Evolutionary conservation across 345 rosid species (phyloP).

Genomic region (Citrus sinensis): DVS_A1.0 CM039165.1:31083001-31083500

Average conservation of each 20-base stretch:
- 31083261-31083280: neutral
- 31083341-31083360: neutral
- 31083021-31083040: slow-evolving; percentile 43
- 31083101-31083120: slow-evolving; percentile 48
- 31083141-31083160: slow-evolving; percentile 33
- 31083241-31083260: neutral
- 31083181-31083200: slow-evolving; percentile 28
- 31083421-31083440: neutral
- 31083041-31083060: slow-evolving; percentile 14
- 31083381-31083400: slow-evolving; percentile 3
- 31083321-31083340: too few species aligned
- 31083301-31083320: too few species aligned
- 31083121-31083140: neutral
- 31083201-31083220: neutral
- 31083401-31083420: neutral
- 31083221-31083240: neutral
- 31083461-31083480: too few species aligned
- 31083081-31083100: slow-evolving; percentile 54
- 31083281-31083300: too few species aligned
- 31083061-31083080: slow-evolving; percentile 38
- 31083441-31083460: neutral
- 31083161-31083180: neutral
- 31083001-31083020: slow-evolving; percentile 30
- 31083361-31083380: slow-evolving; percentile 12
- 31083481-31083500: too few species aligned